Evolutionary conservation across 257 asterid species (phyloP).

Genomic region (Linderniella brevidens): DNA sequence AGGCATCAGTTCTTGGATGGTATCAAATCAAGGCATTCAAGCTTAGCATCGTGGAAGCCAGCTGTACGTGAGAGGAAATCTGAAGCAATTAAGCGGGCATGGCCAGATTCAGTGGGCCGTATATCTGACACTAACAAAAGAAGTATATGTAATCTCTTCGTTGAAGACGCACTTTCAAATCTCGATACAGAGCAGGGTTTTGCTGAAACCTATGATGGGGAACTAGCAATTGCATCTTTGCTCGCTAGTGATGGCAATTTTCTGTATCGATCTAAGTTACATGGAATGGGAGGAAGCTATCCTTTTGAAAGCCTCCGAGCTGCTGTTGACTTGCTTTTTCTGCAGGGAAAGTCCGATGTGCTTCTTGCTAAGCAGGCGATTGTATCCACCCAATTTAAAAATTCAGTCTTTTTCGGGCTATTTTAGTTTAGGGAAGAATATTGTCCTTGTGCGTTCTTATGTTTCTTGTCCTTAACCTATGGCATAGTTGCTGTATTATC

Average conservation of each 20-base stretch:
- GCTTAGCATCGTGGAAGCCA: conserved; percentile 46
- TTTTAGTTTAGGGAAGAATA: background rate
- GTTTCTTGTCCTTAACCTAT: conserved; percentile 30
- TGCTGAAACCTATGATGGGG: conserved; percentile 31
- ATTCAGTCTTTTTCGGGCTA: background rate
- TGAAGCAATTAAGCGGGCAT: conserved; percentile 57
- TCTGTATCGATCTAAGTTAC: conserved; percentile 31
- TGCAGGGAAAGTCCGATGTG: conserved; percentile 76
- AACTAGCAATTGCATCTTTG: conserved; percentile 25
- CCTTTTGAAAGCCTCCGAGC: conserved; percentile 68
- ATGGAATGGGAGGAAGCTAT: conserved; percentile 60
- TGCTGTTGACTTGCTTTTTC: conserved; percentile 78
- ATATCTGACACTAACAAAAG: conserved; percentile 22
- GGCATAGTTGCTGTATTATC: conserved; percentile 68
- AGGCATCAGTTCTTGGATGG: conserved; percentile 62
- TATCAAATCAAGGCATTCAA: conserved; percentile 35
- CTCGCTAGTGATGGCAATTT: conserved; percentile 30
- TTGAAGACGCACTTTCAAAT: conserved; percentile 79
- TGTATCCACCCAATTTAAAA: conserved; percentile 40
- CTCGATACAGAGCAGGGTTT: conserved; percentile 46
- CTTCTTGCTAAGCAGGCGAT: conserved; percentile 86
- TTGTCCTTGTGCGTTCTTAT: conserved; percentile 6
- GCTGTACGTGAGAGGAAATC: conserved; percentile 53
- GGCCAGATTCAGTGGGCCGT: conserved; percentile 43
- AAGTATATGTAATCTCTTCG: conserved; percentile 45